Percentiles rank a stretch among this genome's conserved stretches.
Evolutionary conservation across 2,329 filamentous ascomycete genomes (phyloP).

Genomic region (Colletotrichum lindemuthianum): DNA sequence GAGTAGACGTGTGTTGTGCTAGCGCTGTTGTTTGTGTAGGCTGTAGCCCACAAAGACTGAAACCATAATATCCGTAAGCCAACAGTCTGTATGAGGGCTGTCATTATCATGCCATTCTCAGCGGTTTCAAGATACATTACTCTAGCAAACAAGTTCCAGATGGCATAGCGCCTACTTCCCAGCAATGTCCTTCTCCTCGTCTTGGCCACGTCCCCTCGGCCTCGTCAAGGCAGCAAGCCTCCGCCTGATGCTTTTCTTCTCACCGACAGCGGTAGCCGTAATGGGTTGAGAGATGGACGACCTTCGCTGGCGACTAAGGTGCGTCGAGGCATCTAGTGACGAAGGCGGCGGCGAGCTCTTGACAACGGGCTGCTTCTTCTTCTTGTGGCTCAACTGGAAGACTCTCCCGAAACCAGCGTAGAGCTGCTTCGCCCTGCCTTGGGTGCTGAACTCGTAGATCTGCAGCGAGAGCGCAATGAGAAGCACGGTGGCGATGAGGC

Average conservation of each 20-base stretch:
- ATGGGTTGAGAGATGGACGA: conserved; percentile 24
- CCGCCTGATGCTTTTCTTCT: conserved; percentile 19
- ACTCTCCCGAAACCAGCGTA: not conserved
- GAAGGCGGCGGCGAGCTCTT: conserved; percentile 1
- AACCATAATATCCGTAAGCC: too few relatives aligned
- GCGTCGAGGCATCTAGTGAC: conserved; percentile 23
- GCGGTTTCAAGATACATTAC: too few relatives aligned
- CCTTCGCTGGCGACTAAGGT: conserved; percentile 15
- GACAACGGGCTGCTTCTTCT: not conserved
- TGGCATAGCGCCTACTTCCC: not conserved
- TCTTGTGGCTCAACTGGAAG: not conserved
- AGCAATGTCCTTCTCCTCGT: conserved; percentile 24
- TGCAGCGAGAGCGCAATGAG: conserved; percentile 33
- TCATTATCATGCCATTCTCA: too few relatives aligned
- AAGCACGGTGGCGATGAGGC: conserved; percentile 29
- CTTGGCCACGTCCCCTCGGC: not conserved
- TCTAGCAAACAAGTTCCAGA: too few relatives aligned
- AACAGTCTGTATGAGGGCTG: too few relatives aligned
- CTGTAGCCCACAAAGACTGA: too few relatives aligned
- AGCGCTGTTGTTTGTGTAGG: too few relatives aligned
- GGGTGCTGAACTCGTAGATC: conserved; percentile 33
- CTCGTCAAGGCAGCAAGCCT: conserved; percentile 17
- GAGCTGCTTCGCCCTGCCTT: conserved; percentile 5
- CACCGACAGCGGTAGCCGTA: not conserved
- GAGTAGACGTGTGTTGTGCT: too few relatives aligned